Percentiles rank a stretch among this genome's conserved stretches.
phyloP scores from a whole-genome alignment of 352 stramenopile genomes.

The Pythium utonaiense region DNA sequence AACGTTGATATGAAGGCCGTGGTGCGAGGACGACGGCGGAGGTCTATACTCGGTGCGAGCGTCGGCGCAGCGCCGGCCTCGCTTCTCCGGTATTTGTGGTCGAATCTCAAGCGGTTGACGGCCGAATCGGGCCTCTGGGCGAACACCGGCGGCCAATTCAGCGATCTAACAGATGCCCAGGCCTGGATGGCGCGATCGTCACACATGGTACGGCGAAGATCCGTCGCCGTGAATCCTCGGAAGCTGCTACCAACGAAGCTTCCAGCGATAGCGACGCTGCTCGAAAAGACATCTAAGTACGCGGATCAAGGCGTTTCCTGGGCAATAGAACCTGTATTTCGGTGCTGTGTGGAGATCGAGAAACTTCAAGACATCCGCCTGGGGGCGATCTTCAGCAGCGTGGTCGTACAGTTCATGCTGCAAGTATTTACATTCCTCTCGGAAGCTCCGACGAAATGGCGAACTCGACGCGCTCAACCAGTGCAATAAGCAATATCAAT shows the following conservation, averaged over 20 bases:
- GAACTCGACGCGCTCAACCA: neutral
- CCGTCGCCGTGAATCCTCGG: neutral
- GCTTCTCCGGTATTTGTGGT: neutral
- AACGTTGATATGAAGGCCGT: neutral
- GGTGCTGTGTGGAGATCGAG: conserved; percentile 39
- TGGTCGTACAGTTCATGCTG: conserved; percentile 44
- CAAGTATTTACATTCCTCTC: conserved; percentile 9
- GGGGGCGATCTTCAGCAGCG: conserved; percentile 37
- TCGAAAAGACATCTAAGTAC: neutral
- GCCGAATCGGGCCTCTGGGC: conserved; percentile 13
- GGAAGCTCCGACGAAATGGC: neutral
- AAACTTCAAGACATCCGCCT: conserved; percentile 14
- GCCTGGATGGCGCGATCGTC: conserved; percentile 5
- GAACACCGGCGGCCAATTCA: conserved; percentile 5
- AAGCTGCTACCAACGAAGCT: neutral
- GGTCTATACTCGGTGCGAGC: neutral
- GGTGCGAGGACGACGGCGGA: neutral
- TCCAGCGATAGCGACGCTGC: neutral
- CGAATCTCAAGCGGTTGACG: conserved; percentile 3
- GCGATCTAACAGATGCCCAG: conserved; percentile 4
- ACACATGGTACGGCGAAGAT: neutral
- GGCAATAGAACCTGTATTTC: conserved; percentile 39
- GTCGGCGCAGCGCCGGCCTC: neutral
- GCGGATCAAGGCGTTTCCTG: conserved; percentile 32
- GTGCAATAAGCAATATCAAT: neutral